A percentile compares a stretch with the other conserved stretches of the same genome.
phyloP scores from a whole-genome alignment of 192 early-diverging fungal species.

The Backusella macrospora region DNA sequence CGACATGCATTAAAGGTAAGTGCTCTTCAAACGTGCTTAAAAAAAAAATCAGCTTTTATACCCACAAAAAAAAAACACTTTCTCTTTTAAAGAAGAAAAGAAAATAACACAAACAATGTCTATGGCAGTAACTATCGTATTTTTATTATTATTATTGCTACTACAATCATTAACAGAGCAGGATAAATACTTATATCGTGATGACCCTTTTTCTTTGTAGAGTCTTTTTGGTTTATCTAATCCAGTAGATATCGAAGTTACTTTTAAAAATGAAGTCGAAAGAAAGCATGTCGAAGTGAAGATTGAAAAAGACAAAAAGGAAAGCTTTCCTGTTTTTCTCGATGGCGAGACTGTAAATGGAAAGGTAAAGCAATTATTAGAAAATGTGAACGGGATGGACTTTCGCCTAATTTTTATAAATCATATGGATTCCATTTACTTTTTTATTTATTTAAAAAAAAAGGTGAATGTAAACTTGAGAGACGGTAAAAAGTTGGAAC shows the following conservation, averaged over 20 bases:
- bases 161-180: background rate
- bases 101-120: conserved; percentile 1
- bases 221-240: conserved; percentile 78
- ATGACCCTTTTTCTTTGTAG: conserved; percentile 25
- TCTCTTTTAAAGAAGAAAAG: background rate
- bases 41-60: conserved; percentile 12
- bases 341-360: conserved; percentile 94
- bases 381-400: conserved; percentile 32
- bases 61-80: conserved; percentile 8
- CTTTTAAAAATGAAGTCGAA: conserved; percentile 80
- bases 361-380: conserved; percentile 63
- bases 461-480: conserved; percentile 77
- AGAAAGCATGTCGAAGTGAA: conserved; percentile 91
- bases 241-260: conserved; percentile 85
- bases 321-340: conserved; percentile 91
- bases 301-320: conserved; percentile 85
- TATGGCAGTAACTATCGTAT: conserved; percentile 15
- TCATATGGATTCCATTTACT: conserved; percentile 47
- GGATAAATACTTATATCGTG: too few relatives aligned
- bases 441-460: conserved; percentile 36
- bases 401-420: conserved; percentile 14
- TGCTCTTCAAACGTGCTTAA: background rate
- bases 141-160: background rate
- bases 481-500: conserved; percentile 93
- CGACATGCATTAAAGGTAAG: conserved; percentile 2